Evolutionary conservation across 495 filamentous ascomycete species (phyloP), one percentile per base, ranked within the genome.

Genomic region (Durotheca rogersii): DNA sequence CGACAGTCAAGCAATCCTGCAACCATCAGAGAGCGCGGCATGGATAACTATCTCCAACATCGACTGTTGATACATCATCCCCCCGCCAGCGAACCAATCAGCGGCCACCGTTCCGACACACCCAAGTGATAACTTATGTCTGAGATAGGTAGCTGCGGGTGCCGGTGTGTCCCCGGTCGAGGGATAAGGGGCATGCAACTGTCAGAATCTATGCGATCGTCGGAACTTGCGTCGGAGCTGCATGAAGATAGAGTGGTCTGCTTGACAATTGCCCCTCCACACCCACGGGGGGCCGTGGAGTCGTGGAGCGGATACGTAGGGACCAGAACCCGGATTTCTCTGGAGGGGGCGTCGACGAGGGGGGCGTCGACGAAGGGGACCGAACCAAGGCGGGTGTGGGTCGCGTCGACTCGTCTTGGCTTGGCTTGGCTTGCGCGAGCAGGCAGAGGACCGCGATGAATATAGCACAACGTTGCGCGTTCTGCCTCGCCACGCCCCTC

Each of bases 161-260:
- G 32, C 15, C 17, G 21, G 12, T 34, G 21, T 27, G 27, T 30
- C 14, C 44, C 19, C 21, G 38, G 23, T 16, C 23, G 45, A 50
- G 18, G 50, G 46, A 53, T 59, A 40, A 45, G 40, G 53, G 53
- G 56, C 56, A 45, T 45, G 45, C 15, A 50, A 14, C 16, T 23
- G 16, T 46, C 11, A 38, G 45, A 49, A 58, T 32, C 39, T 49
- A 53, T 40, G 41, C 55, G 41, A 50, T 25, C 34, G 40, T 45
- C 30, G 18, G 11, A 53, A 47, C 37, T 51, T 53, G 45, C 45
- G 41, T 41, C 32, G 33, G 46, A 39, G 40, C 46, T 53, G 10
- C 49, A 50, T 58, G 23, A 27, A 27, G 4, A 27, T 27, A 4
- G 40, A 23, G 9, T 38, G 17, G n/a, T 39, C 35, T 33, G 23